Base-by-base conservation (phyloP, 371 early-diverging fungal species). In the Blastocladiella emersonii region DNA sequence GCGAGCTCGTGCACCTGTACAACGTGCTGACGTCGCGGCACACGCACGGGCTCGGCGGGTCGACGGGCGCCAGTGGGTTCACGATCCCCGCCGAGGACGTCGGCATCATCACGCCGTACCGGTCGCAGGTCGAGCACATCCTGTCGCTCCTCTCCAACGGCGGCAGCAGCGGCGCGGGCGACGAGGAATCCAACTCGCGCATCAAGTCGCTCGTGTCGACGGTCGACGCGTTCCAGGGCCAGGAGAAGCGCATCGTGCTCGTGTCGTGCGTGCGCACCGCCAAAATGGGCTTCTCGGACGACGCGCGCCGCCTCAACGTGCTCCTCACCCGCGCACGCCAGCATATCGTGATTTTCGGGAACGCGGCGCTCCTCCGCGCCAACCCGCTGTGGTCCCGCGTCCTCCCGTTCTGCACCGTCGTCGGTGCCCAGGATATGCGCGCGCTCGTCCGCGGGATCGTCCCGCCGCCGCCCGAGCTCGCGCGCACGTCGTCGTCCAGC, bases 201-300 rank as follows among this genome's bases (percentile, higher is more conserved):
- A 12, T 13, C 7, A 3, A 10, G 1, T 10, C 10, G 21, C 3
- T 30, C 30, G 78, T 84, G 13, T 85, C 87, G 10, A 92, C 92
- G 0, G 90, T 91, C 0, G 93, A 93, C 69, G 87, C 91, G 0
- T 93, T 91, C 67, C 88, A 90, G 73, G 92, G 93, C 19, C 87
- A 88, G 21, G 93, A 93, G 64, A 90, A 88, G 66, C 80, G 84
- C 17, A 73, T 91, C 32, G 89, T 92, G 64, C 69, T 92, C 25
- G 65, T 92, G 32, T 85, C 87, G 2, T 84, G 86, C 0, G 89
- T 88, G 1, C 73, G 90, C 30, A 85, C 86, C 15, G 49, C 51
- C 21, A 74, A 69, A 27, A 77, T 76, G 60, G 74, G 72, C 12
- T 84, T 84, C 61, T 79, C 80, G 57, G 81, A 80, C 56, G 79